A percentile compares a stretch with the other conserved stretches of the same genome.
phyloP scores from a whole-genome alignment of 345 rosid species.

The Physaria fendleri region DNA sequence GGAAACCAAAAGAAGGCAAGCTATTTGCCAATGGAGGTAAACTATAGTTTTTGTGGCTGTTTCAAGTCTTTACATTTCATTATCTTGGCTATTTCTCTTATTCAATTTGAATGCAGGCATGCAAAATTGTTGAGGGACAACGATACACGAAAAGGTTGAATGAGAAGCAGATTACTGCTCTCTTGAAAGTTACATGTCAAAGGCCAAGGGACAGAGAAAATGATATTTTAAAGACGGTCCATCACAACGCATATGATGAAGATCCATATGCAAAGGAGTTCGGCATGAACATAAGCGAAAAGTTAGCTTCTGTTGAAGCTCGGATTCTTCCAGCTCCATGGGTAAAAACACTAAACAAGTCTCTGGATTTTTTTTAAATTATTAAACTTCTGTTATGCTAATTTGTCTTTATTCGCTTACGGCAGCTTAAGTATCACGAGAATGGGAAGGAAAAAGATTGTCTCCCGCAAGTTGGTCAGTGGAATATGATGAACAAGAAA shows the following conservation, averaged over 20 bases:
- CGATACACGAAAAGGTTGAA: conserved; percentile 87
- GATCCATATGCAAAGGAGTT: conserved; percentile 97
- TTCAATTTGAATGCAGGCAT: conserved; percentile 44
- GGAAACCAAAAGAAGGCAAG: conserved; percentile 98
- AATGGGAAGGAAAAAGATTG: conserved; percentile 97
- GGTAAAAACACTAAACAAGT: conserved; percentile 43
- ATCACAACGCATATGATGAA: conserved; percentile 79
- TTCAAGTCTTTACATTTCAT: neutral
- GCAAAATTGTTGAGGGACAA: conserved; percentile 98
- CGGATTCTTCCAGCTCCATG: conserved; percentile 99
- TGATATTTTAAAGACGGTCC: conserved; percentile 84
- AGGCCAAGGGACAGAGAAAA: conserved; percentile 90
- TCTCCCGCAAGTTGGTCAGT: conserved; percentile 96
- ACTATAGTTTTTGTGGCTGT: neutral
- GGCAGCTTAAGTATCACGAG: conserved; percentile 96
- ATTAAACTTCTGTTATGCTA: neutral
- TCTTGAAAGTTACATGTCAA: conserved; percentile 91
- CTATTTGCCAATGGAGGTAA: conserved; percentile 99
- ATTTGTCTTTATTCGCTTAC: neutral
- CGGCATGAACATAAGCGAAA: conserved; percentile 88
- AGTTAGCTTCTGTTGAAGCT: conserved; percentile 90
- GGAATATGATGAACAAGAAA: conserved; percentile 99
- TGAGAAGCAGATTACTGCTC: conserved; percentile 90
- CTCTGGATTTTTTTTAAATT: neutral
- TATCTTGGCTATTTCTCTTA: neutral